Evolutionary conservation across 371 early-diverging fungal species (phyloP).

Genomic region (Mucor circinelloides): DNA sequence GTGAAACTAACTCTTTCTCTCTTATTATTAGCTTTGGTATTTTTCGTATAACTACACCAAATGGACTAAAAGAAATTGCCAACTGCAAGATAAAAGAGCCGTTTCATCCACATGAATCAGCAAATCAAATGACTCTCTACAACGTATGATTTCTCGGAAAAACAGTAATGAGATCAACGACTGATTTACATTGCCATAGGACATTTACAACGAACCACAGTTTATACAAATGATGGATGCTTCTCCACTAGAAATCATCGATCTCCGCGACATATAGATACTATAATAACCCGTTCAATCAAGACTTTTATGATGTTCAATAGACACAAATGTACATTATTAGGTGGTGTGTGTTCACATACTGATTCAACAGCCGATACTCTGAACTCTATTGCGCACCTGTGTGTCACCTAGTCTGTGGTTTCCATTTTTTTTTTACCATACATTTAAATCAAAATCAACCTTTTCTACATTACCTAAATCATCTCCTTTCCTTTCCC

Average conservation of each 20-base stretch:
- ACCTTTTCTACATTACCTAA: not conserved
- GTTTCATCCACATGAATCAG: constrained; percentile 7
- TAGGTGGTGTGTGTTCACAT: not conserved
- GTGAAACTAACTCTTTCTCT: not conserved
- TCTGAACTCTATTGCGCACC: not conserved
- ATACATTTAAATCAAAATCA: not conserved
- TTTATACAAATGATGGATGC: not conserved
- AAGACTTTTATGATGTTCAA: not conserved
- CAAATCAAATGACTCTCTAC: not conserved
- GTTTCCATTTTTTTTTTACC: not conserved
- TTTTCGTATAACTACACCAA: constrained; percentile 9
- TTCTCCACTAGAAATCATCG: not conserved
- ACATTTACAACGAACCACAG: not conserved
- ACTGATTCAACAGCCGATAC: not conserved
- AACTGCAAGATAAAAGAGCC: constrained; percentile 1
- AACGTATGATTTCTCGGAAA: not conserved
- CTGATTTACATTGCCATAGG: not conserved
- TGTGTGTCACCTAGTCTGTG: not conserved
- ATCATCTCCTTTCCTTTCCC: not conserved
- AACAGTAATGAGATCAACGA: not conserved
- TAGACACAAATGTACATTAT: not conserved
- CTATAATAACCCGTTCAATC: not conserved
- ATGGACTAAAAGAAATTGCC: constrained; percentile 8
- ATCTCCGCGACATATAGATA: constrained; percentile 4
- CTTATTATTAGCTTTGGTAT: constrained; percentile 8